phyloP scores from a whole-genome alignment of 768 basidiomycete species.

The Tricholoma matsutake region DNA sequence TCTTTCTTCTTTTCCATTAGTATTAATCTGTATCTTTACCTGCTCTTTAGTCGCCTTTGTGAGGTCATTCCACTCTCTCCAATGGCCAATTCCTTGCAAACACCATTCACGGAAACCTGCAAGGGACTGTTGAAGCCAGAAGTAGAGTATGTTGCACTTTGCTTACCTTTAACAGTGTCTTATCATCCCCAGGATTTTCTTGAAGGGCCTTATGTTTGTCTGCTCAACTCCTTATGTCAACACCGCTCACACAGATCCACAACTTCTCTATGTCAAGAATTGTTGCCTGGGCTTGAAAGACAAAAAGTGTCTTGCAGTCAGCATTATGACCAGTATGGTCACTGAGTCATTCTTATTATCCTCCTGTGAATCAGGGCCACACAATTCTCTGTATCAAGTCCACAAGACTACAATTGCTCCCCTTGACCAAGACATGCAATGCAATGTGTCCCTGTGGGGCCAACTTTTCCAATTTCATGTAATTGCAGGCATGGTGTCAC shows the following conservation, averaged over 20 bases:
- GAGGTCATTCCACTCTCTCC: background rate
- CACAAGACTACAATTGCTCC: background rate
- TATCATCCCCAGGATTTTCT: background rate
- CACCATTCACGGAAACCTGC: background rate
- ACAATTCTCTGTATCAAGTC: background rate
- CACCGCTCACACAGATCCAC: background rate
- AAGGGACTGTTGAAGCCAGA: background rate
- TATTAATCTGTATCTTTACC: background rate
- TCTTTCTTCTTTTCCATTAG: background rate
- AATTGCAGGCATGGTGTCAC: constrained; percentile 2
- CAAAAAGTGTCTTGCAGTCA: no score
- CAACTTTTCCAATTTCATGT: constrained; percentile 2
- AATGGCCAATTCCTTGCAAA: background rate
- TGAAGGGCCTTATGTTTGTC: no score
- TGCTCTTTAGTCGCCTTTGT: background rate
- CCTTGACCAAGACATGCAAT: constrained; percentile 5
- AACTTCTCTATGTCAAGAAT: background rate
- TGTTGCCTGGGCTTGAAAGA: no score
- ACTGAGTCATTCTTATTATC: background rate
- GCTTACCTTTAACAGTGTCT: background rate
- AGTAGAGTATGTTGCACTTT: background rate
- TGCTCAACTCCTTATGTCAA: background rate
- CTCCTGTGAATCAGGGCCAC: background rate
- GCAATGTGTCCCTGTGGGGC: constrained; percentile 6
- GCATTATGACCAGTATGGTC: no score